These are phyloP conservation scores for Mycena rosella DNA, from an alignment of 768 basidiomycete species.

Conservation along the genomic window DNA sequence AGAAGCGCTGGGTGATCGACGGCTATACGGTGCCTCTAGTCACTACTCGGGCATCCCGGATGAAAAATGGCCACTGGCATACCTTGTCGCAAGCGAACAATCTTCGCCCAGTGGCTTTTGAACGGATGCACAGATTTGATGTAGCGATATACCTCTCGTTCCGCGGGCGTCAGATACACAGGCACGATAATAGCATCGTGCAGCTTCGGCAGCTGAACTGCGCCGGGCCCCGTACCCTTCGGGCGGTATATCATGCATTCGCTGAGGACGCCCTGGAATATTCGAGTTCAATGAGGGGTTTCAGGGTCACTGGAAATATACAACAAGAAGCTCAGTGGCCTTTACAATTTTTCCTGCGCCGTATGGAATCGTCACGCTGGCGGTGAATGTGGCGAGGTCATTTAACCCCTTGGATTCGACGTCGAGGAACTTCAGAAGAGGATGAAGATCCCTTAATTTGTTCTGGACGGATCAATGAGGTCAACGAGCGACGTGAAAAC, in stretches of 20 bases:
- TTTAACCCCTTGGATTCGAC: slow-evolving; percentile 12
- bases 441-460: background rate
- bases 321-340: slow-evolving; percentile 13
- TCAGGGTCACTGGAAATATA: background rate
- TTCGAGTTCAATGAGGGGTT: background rate
- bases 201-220: slow-evolving; percentile 5
- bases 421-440: slow-evolving; percentile 13
- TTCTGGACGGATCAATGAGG: background rate
- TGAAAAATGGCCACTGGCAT: background rate
- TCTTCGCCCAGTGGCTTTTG: slow-evolving; percentile 22
- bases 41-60: background rate
- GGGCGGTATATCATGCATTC: slow-evolving; percentile 26
- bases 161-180: slow-evolving; percentile 12
- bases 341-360: slow-evolving; percentile 1
- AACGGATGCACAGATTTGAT: slow-evolving; percentile 6
- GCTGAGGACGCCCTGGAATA: background rate
- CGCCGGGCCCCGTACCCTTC: background rate
- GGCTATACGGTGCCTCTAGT: slow-evolving; percentile 3
- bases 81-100: slow-evolving; percentile 26
- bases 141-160: slow-evolving; percentile 15
- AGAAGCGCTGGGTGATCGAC: slow-evolving; percentile 24
- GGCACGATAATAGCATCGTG: background rate
- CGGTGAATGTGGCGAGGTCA: slow-evolving; percentile 6
- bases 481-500: background rate
- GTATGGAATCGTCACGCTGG: slow-evolving; percentile 9